A percentile compares a stretch with the other conserved stretches of the same genome.
Conservation (phyloP, 768 basidiomycete genomes). For the Tubosaeta sp. region DNA sequence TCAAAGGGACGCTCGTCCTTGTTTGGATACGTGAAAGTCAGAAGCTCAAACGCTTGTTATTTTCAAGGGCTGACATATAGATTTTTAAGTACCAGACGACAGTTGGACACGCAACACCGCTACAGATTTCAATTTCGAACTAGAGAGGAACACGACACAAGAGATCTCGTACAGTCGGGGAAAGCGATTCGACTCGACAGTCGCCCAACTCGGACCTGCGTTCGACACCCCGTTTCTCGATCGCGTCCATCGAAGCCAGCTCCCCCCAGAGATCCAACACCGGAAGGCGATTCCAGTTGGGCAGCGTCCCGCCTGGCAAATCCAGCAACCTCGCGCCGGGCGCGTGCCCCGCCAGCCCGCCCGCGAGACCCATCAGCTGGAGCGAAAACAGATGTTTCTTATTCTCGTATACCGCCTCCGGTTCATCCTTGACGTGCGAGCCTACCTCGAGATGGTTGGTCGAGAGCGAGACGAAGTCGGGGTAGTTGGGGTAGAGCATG, state of each 20-base stretch:
- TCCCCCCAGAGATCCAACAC: constrained; percentile 64
- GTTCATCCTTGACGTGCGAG: constrained; percentile 64
- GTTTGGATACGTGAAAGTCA: too few relatives aligned
- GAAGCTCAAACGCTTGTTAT: too few relatives aligned
- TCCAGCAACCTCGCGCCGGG: constrained; percentile 43
- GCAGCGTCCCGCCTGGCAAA: constrained; percentile 52
- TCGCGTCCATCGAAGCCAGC: constrained; percentile 32
- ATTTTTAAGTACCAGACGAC: too few relatives aligned
- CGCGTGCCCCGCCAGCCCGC: constrained; percentile 8
- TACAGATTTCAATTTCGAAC: not conserved
- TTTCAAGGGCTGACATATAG: too few relatives aligned
- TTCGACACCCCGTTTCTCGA: constrained; percentile 33
- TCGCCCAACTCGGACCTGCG: constrained; percentile 34
- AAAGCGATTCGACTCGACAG: constrained; percentile 23
- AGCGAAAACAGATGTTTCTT: constrained; percentile 64
- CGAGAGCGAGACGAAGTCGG: constrained; percentile 66
- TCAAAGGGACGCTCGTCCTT: too few relatives aligned
- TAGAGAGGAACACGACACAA: constrained; percentile 16
- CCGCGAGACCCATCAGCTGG: constrained; percentile 56
- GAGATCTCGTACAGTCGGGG: constrained; percentile 25
- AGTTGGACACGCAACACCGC: too few relatives aligned
- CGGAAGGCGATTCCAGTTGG: constrained; percentile 54
- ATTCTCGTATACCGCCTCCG: constrained; percentile 41
- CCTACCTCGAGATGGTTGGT: constrained; percentile 90
- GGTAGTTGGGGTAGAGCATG: constrained; percentile 89